Base-by-base conservation (phyloP, 2,329 filamentous ascomycete genomes). In the Plenodomus tracheiphilus region DNA sequence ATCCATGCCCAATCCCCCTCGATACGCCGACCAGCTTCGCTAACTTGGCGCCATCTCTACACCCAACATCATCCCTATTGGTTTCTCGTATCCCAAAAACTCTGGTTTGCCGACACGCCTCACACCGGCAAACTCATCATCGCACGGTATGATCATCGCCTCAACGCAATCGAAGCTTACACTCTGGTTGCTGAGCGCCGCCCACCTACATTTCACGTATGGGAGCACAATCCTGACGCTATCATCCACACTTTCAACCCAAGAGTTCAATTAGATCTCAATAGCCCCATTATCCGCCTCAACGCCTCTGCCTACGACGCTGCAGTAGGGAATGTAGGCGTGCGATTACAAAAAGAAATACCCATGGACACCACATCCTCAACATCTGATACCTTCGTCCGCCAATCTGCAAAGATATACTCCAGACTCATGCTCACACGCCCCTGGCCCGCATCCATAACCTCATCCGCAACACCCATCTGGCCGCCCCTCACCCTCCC, bases 21-120 rank as follows among this genome's bases (percentile, higher is more conserved):
- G 1, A 54, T 37, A 20, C 46, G 25, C 7, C 81, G 28, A 65
- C 77, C 45, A 54, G 79, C 78, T 6, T 85, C 86, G 6, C 85
- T 74, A 2, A 85, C 79, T 19, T 96, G 86, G 72, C 83, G 83
- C 48, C 80, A 87, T 20, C 81, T 96, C 2, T 96, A 88, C 68
- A 75, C 81, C 36, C 80, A 85, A 17, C 88, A 94, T 67, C 82
- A 94, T 55, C 86, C 87, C 0, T 84, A 86, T 61, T 97, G 92
- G 92, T 96, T 96, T 64, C 77, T 97, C 1, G 80, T 89, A 0
- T 84, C 82, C 43, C 79, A 89, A 66, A 92, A 89, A 71, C 77
- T 97, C 55, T 97, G 92, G 92, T 93, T 96, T 65, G 83, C 85
- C 50, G 90, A 96, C 70, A 80, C 78, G 2, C 81, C 85, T 22